phyloP scores from a whole-genome alignment of 345 rosid species.

The Euphorbia tirucalli region DNA sequence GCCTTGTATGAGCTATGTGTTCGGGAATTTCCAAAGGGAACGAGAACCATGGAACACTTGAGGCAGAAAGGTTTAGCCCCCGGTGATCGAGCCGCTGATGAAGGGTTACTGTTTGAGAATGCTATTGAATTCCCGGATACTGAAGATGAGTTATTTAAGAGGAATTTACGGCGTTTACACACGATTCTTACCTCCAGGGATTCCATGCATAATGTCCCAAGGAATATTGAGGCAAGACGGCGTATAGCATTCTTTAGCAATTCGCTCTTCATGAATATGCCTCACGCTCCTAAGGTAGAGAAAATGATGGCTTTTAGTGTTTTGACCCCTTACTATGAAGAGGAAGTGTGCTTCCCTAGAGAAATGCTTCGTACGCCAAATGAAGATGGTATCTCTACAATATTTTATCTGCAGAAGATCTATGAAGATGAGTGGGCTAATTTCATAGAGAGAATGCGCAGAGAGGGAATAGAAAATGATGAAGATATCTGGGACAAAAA shows the following conservation, averaged over 20 bases:
- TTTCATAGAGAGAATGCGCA: constrained; percentile 76
- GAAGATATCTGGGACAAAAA: constrained; percentile 63
- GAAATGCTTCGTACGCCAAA: constrained; percentile 65
- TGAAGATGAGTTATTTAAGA: constrained; percentile 56
- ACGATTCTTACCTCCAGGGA: constrained; percentile 81
- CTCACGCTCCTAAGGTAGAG: constrained; percentile 77
- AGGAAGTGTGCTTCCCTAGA: constrained; percentile 71
- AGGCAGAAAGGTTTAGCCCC: constrained; percentile 66
- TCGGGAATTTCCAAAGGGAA: constrained; percentile 53
- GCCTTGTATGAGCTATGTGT: constrained; percentile 70
- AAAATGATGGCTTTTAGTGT: constrained; percentile 97
- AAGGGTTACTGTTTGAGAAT: constrained; percentile 73
- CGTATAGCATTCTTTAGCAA: constrained; percentile 90
- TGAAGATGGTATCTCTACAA: constrained; percentile 84
- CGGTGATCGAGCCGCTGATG: constrained; percentile 31
- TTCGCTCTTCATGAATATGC: constrained; percentile 94
- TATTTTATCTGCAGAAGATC: constrained; percentile 82
- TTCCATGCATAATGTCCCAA: constrained; percentile 76
- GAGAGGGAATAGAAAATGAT: constrained; percentile 72
- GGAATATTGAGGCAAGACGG: constrained; percentile 78
- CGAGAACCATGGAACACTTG: constrained; percentile 35
- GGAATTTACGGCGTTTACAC: constrained; percentile 66
- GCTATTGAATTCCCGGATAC: constrained; percentile 58
- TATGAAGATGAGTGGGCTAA: constrained; percentile 89
- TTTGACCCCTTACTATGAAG: constrained; percentile 85